phyloP scores from a whole-genome alignment of 1,284 basidiomycete genomes.

The Heliocybe sulcata region DNA sequence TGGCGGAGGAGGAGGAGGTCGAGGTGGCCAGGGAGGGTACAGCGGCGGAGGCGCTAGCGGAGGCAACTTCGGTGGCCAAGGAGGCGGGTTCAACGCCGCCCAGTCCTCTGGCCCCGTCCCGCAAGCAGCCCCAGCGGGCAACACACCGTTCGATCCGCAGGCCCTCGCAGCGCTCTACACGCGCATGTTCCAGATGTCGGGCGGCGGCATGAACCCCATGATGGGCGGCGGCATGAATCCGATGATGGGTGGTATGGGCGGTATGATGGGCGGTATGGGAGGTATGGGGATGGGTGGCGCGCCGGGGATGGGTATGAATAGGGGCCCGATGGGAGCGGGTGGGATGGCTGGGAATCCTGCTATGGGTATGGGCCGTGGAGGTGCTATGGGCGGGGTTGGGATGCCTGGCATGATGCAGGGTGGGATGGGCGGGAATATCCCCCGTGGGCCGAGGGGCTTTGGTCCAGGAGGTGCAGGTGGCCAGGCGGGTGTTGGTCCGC shows the following conservation, averaged over 20 bases:
- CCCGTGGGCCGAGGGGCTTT: conserved; percentile 53
- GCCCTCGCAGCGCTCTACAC: conserved; percentile 76
- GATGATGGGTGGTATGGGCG: conserved; percentile 28
- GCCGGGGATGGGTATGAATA: conserved; percentile 28
- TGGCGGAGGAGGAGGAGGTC: conserved; percentile 9
- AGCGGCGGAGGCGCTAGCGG: conserved; percentile 6
- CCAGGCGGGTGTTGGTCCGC: conserved; percentile 58
- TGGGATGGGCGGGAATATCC: conserved; percentile 38
- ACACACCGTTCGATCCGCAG: conserved; percentile 72
- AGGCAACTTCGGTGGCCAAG: conserved; percentile 26
- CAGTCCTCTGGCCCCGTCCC: conserved; percentile 15
- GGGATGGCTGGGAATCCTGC: conserved; percentile 38
- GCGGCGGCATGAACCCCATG: conserved; percentile 38
- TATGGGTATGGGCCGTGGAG: conserved; percentile 31
- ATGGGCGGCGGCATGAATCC: conserved; percentile 31
- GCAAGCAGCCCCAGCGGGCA: conserved; percentile 19
- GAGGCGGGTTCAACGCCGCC: conserved; percentile 13
- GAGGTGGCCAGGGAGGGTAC: conserved; percentile 11
- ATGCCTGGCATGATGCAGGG: conserved; percentile 19
- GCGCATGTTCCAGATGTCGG: conserved; percentile 76
- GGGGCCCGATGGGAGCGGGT: background rate
- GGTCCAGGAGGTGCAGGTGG: conserved; percentile 42
- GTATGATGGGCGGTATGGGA: conserved; percentile 30
- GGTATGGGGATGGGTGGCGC: conserved; percentile 33
- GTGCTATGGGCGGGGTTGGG: conserved; percentile 31